Evolutionary conservation across 345 rosid genomes (phyloP).

Genomic region (Eucalyptus erythrocorys): DNA sequence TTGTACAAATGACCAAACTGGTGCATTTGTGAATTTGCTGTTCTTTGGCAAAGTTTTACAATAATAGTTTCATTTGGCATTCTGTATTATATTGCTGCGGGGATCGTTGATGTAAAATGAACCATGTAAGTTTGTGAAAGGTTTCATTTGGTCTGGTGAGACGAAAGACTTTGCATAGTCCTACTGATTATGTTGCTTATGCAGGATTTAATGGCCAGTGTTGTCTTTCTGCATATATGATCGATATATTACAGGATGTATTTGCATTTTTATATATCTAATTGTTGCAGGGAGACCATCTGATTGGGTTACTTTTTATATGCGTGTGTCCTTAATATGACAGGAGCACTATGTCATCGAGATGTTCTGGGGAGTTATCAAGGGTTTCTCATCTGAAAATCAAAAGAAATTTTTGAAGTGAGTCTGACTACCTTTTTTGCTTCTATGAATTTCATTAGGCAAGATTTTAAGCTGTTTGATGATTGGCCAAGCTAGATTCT

Average conservation of each 20-base stretch:
- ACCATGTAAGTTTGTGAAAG: background rate
- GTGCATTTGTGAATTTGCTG: background rate
- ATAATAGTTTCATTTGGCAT: background rate
- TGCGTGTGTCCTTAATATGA: background rate
- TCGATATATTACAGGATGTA: background rate
- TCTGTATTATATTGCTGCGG: background rate
- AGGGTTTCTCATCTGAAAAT: conserved; percentile 75
- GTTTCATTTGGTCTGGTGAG: background rate
- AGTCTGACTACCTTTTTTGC: conserved; percentile 1
- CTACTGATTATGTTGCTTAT: background rate
- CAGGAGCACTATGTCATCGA: conserved; percentile 98
- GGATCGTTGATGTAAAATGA: background rate
- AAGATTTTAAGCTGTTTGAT: background rate
- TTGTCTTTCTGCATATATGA: background rate
- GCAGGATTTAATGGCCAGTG: background rate
- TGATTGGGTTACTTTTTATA: background rate
- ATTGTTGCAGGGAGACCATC: background rate
- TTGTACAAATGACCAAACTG: background rate
- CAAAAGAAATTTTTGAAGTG: conserved; percentile 93
- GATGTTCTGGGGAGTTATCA: conserved; percentile 93
- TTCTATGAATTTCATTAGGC: background rate
- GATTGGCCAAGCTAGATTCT: background rate
- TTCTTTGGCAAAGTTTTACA: background rate
- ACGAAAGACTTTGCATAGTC: background rate
- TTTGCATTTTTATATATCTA: background rate